Base-by-base conservation (phyloP, 73 alveolate genomes). In the Paramecium biaurelia region DNA sequence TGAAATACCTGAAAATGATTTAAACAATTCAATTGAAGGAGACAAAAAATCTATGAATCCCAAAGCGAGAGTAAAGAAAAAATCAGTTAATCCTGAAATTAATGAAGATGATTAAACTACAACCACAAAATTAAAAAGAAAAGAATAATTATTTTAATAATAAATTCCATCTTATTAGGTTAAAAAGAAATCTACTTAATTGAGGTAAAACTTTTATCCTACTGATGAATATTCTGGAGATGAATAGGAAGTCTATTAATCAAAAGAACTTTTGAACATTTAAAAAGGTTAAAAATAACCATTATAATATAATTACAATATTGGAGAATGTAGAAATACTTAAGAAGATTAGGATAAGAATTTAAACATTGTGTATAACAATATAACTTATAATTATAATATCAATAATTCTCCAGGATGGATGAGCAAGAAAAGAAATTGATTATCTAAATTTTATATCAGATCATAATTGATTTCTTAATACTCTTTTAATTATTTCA, bases 351-450 rank as follows among this genome's bases (percentile, higher is more conserved):
- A 63, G 21, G 87, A 74, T 74, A 74, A 26, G 32, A 74, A 74
- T 23, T 41, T 74, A 74, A 74, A 74, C 59, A 41, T 74, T 74
- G 87, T 74, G 20, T 74, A 74, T 41, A 74, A 74, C 24, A 74
- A 74, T 74, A 74, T 74, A 35, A 74, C 87, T 37, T 74, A 74
- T 18, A 74, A 74, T 41, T 74, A 74, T 23, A 74, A 74, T 41
- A 74, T 74, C 26, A 74, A 74, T 15, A 74, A 74, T 74, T 74
- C 87, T 37, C 87, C 87, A 12, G 87, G 87, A 2, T 74, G 87
- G 87, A 74, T 74, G 32, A 37, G 32, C n/a, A 74, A 74, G 23
- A 74, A 74, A 37, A 28, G 59, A 74, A 74, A 37, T 37, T 74
- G 87, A 74, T 34, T 53, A 53, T 53, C 3, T 53, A 15, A 53